Evolutionary conservation across 2,329 filamentous ascomycete species (phyloP).

Genomic region (Aspergillus piperis): DNA sequence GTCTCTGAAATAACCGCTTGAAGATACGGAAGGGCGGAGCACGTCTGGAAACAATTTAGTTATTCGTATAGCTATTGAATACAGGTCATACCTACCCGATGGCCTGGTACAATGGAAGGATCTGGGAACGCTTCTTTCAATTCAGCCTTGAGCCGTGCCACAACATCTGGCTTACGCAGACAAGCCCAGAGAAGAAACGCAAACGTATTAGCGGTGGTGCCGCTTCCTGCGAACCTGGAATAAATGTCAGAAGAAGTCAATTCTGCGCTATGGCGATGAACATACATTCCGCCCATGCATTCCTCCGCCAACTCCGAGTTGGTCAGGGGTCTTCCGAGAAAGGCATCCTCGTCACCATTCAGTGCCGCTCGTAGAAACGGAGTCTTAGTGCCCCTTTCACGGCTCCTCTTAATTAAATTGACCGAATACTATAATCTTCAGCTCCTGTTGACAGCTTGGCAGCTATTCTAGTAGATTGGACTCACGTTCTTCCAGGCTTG

Average conservation of each 20-base stretch:
- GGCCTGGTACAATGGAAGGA: neutral
- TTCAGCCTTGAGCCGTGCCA: neutral
- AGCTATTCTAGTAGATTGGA: neutral
- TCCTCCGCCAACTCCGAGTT: conserved; percentile 1
- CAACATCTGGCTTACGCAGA: neutral
- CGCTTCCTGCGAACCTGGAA: neutral
- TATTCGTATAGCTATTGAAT: too few relatives aligned
- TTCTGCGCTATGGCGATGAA: neutral
- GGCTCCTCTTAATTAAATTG: neutral
- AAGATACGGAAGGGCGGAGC: neutral
- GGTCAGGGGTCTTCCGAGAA: neutral
- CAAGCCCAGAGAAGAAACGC: neutral
- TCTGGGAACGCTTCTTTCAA: conserved; percentile 1
- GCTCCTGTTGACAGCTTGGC: neutral
- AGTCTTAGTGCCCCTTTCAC: neutral
- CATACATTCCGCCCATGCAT: conserved; percentile 4
- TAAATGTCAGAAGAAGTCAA: neutral
- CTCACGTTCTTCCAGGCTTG: conserved; percentile 1
- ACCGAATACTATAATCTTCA: neutral
- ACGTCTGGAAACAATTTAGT: neutral
- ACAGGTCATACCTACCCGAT: neutral
- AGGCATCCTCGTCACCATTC: neutral
- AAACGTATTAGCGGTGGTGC: neutral
- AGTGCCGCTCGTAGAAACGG: neutral
- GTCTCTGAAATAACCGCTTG: conserved; percentile 3